Percentiles rank a stretch among this genome's conserved stretches.
phyloP scores from a whole-genome alignment of 176 grass and related monocot species.

The Panicum miliaceum region DNA sequence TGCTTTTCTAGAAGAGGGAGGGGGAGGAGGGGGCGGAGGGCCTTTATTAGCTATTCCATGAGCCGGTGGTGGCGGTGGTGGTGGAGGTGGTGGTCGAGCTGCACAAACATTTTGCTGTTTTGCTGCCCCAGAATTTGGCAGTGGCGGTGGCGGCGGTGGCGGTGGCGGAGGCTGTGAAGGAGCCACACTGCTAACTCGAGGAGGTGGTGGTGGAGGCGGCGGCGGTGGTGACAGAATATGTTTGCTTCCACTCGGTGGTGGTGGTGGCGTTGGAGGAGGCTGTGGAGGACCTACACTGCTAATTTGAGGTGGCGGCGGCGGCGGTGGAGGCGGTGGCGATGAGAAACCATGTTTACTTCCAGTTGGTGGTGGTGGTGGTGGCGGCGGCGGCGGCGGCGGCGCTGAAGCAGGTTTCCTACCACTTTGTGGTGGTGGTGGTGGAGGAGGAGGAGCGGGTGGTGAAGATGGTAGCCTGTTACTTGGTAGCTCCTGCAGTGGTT shows the following conservation, averaged over 20 bases:
- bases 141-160: not conserved
- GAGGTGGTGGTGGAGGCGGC: not conserved
- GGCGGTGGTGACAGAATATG: conserved; percentile 12
- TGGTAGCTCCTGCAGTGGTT: conserved; percentile 23
- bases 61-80: conserved; percentile 37
- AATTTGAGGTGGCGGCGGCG: not conserved
- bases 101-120: conserved; percentile 46
- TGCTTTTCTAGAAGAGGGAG: conserved; percentile 37
- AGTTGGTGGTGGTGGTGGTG: conserved; percentile 27
- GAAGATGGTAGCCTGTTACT: conserved; percentile 10
- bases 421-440: conserved; percentile 9
- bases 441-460: not conserved
- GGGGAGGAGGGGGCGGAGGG: conserved; percentile 54
- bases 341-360: conserved; percentile 17
- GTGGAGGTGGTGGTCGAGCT: conserved; percentile 26
- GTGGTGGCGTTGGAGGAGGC: not conserved
- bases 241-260: conserved; percentile 25
- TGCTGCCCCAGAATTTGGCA: conserved; percentile 27
- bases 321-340: not conserved
- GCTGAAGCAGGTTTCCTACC: conserved; percentile 20
- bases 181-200: conserved; percentile 18
- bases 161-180: not conserved
- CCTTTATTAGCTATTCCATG: conserved; percentile 31
- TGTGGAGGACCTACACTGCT: not conserved
- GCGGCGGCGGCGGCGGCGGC: not conserved